Evolutionary conservation across 257 asterid species (phyloP), one percentile per base, ranked within the genome.

Genomic region (Paulownia fortunei): DNA sequence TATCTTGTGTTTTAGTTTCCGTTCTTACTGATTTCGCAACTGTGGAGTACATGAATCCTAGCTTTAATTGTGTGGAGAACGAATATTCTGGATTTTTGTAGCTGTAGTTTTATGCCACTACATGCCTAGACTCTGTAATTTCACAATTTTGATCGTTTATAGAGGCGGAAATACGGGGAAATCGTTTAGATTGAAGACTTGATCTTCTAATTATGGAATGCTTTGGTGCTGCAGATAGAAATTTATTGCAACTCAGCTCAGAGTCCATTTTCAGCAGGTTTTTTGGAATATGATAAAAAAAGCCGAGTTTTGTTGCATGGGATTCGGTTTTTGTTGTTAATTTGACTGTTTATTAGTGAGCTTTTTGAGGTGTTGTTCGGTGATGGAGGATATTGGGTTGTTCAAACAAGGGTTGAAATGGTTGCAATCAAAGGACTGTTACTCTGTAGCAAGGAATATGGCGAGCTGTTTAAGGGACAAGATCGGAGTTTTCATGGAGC

Each of bases 381-480:
- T 39, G 67, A 96, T 96, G 99, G 99, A 96, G 93, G 98, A 96
- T 89, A 96, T 96, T 76, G 94, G 98, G 74, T 77, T 94, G 82
- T 94, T 96, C 86, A 89, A 89, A 73, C 97, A 96, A 84, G 97
- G 87, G 77, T 89, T 92, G 94, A 86, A 85, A 84, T 96, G 99
- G 98, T 70, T 94, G 84, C 97, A 85, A 87, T 91, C 97, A 2
- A 94, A 92, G 83, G 89, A 81, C 76, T 85, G 91, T 73, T 96
- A 88, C 81, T 92, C 94, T 63, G 91, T 91, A 23, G 87, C 87
- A 34, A 86, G 84, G 79, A 84, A 89, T 79, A 54, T 80, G 5
- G 69, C 77, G 73, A 80, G 89, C 78, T 92, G 92, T 83, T 69
- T 84, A 34, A 86, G 97, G 83, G 99, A 96, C 76, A 92, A 87